Percentiles rank a stretch among this genome's conserved stretches.
These are phyloP conservation scores for Klebsormidium nitens DNA, from an alignment of 139 green algal species.

Conservation along the genomic window DNA sequence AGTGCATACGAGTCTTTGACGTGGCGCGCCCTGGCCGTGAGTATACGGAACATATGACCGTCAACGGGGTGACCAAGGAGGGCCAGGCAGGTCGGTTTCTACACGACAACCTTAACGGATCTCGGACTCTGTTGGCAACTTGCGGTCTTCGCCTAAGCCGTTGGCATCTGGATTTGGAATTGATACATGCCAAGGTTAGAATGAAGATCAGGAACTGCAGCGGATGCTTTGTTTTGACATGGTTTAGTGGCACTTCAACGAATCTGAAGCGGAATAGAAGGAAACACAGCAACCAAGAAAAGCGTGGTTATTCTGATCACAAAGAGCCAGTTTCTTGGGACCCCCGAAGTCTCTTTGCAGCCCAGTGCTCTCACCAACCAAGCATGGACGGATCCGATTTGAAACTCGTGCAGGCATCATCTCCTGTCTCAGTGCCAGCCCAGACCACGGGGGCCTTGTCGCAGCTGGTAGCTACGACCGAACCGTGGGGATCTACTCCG, in stretches of 20 bases:
- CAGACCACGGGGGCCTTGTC: slow-evolving; percentile 50
- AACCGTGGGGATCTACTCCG: slow-evolving; percentile 58
- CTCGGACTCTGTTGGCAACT: too few relatives aligned
- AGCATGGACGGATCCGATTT: too few relatives aligned
- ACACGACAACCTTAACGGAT: too few relatives aligned
- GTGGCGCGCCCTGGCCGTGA: slow-evolving; percentile 61
- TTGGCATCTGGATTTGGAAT: too few relatives aligned
- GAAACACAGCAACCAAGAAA: too few relatives aligned
- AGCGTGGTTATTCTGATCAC: too few relatives aligned
- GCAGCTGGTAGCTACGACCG: slow-evolving; percentile 72
- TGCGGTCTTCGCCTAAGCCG: too few relatives aligned
- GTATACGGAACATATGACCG: slow-evolving; percentile 31
- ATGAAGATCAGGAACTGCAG: too few relatives aligned
- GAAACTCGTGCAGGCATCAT: slow-evolving; percentile 80
- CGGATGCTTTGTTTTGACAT: too few relatives aligned
- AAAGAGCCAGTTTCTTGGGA: neutral
- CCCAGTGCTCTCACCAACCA: slow-evolving; percentile 27
- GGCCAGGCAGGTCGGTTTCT: slow-evolving; percentile 29
- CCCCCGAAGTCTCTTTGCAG: slow-evolving; percentile 19
- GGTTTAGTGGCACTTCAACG: too few relatives aligned
- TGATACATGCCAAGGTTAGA: too few relatives aligned
- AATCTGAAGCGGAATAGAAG: too few relatives aligned
- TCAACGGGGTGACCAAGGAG: slow-evolving; percentile 34
- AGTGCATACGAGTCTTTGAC: slow-evolving; percentile 58
- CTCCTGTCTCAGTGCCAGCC: slow-evolving; percentile 68